A percentile compares a stretch with the other conserved stretches of the same genome.
These are phyloP conservation scores for Xylaria sp. DNA, from an alignment of 2,329 filamentous ascomycete genomes.

Conservation along the genomic window DNA sequence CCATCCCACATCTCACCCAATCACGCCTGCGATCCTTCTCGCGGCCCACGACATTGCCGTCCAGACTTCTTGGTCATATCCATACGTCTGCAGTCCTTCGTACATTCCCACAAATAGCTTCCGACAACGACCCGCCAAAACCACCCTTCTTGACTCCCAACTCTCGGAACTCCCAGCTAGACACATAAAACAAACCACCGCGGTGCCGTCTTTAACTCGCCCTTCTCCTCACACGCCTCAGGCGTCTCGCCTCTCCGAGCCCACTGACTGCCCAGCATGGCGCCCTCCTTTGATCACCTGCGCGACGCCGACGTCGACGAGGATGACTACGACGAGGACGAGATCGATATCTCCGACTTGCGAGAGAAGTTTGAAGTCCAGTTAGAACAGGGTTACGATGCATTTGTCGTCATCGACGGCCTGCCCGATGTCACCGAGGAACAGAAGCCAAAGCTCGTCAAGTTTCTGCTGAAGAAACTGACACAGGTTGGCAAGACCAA, in stretches of 20 bases:
- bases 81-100: background rate
- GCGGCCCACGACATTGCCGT: background rate
- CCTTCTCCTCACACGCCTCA: constrained; percentile 9
- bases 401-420: constrained; percentile 96
- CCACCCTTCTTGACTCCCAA: background rate
- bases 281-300: constrained; percentile 91
- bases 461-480: constrained; percentile 95
- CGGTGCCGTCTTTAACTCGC: constrained; percentile 21
- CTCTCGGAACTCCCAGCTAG: background rate
- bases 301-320: constrained; percentile 88
- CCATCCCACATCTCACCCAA: constrained; percentile 27
- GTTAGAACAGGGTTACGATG: constrained; percentile 93
- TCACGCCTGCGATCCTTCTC: constrained; percentile 24
- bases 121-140: constrained; percentile 1
- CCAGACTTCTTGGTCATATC: background rate
- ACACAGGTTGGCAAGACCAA: constrained; percentile 84
- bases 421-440: constrained; percentile 90
- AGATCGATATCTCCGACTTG: constrained; percentile 95
- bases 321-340: constrained; percentile 89
- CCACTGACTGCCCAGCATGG: constrained; percentile 73
- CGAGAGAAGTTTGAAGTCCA: constrained; percentile 95
- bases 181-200: background rate
- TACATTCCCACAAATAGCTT: constrained; percentile 1
- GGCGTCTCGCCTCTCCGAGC: constrained; percentile 25
- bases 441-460: constrained; percentile 92